Base-by-base conservation (phyloP, 106 monocot genomes). In the Vanilla planifolia region DNA sequence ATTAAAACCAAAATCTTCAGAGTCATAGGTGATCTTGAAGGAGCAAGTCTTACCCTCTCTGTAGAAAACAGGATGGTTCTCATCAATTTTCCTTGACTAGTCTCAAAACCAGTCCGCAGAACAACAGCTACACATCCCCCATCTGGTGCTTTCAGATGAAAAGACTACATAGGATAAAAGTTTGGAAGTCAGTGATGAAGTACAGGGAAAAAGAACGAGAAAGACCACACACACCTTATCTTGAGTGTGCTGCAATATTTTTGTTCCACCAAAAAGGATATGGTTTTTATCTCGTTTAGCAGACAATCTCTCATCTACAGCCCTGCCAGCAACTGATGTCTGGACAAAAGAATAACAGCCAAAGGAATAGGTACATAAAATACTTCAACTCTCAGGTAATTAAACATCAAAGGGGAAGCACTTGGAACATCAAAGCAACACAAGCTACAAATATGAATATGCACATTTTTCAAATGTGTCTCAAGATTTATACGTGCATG, bases 41-140 rank as follows among this genome's bases (percentile, higher is more conserved):
- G 55, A 26, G 64, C 34, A 32, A 15, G 3, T 51, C 61, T 55
- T 66, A 98, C 98, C 68, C 98, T 92, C 58, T 98, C 98, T 61
- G 98, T 88, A 30, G 98, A 98, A 71, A 92, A 98, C 72, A 98
- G 77, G 63, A 98, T 98, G 24, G 98, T 98, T 45, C 98, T 60
- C 98, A 98, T 92, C 61, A 98, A 65, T 73, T 98, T 98, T 39
- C 98, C 98, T 73, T 98, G 98, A 60, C 92, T 98, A 30, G 98
- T 98, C 63, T 98, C 77, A 66, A 98, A 98, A 71, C 98, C 98
- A 3, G 88, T 98, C 14, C 98, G 79, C 47, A 92, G 67, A 28
- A 98, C 92, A 81, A 88, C 85, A 67, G 88, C 98, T 51, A 98
- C 20, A 59, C 98, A 98, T 30, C 98, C 98, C 16, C 98, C 92